Percentiles rank a stretch among this genome's conserved stretches.
These are phyloP conservation scores for Schwanniomyces polymorphus DNA, from an alignment of 805 yeast species.

Conservation along the genomic window DNA sequence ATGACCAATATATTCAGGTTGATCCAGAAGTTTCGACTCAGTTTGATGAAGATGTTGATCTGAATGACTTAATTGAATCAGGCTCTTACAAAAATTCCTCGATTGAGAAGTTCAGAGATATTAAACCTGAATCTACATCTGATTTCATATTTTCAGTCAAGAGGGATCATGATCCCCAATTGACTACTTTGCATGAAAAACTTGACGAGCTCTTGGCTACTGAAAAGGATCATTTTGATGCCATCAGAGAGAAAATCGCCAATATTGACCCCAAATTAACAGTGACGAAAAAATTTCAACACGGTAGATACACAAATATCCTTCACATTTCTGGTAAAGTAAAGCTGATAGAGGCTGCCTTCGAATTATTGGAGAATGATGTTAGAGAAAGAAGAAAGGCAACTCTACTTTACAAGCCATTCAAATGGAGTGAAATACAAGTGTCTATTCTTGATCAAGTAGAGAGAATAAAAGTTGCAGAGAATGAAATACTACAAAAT, in stretches of 20 bases:
- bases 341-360: constrained; percentile 22
- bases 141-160: constrained; percentile 31
- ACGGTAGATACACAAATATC: constrained; percentile 38
- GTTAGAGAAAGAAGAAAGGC: constrained; percentile 37
- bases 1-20: neutral
- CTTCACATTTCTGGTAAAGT: constrained; percentile 47
- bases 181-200: constrained; percentile 33
- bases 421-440: constrained; percentile 52
- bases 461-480: constrained; percentile 54
- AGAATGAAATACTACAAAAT: constrained; percentile 48
- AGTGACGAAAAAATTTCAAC: constrained; percentile 26
- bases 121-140: constrained; percentile 1
- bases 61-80: constrained; percentile 1
- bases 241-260: constrained; percentile 16
- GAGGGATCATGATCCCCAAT: constrained; percentile 27
- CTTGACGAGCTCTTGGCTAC: constrained; percentile 22
- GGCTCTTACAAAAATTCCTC: constrained; percentile 19
- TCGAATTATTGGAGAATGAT: constrained; percentile 18
- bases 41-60: neutral
- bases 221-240: constrained; percentile 23
- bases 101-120: constrained; percentile 22
- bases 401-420: constrained; percentile 45
- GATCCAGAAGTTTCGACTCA: constrained; percentile 5
- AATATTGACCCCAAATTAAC: constrained; percentile 29
- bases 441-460: constrained; percentile 49